Base-by-base conservation (phyloP, 2,329 filamentous ascomycete species). In the Aspergillus tamarii region DNA sequence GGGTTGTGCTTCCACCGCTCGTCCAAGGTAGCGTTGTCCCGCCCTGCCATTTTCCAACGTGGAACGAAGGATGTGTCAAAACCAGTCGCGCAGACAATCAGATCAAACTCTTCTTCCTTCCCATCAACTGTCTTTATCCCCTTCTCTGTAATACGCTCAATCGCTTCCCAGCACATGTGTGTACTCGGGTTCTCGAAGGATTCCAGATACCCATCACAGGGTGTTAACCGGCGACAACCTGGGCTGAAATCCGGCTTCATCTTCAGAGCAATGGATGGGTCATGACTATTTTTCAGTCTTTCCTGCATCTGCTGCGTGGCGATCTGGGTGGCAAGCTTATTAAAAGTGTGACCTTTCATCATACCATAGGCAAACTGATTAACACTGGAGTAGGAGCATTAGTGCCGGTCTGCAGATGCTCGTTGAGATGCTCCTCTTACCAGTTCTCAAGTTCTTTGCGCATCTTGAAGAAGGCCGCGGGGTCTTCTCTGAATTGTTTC, bases 161-260 rank as follows among this genome's bases (percentile, higher is more conserved):
- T 79, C 26, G 78, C 66, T 39, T 77, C 77, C 26, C 69, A 69
- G 10, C 66, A 61, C 21, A 75, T 60, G 16, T 62, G 62, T 2
- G 77, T 78, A 63, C 81, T 83, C 1, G 74, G 71, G 21, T 80
- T 60, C 9, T 74, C 72, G 6, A 83, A 71, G 4, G 84, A 81
- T 68, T 85, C 81, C 11, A 86, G 78, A 67, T 84, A 85, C 0
- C 83, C 83, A 36, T 81, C 80, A 0, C 83, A 83, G 1, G 84
- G 84, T 0, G 84, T 84, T n/a, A 84, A 67, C 3, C 83, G 77
- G 16, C 83, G 76, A 62, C 84, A 85, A 1, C 83, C 83, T 1
- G 57, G 57, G n/a, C 34, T 45, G 16, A 52, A 59, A 1, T 50
- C 45, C 3, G 48, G 57, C 6, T 52, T 19, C 57, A 59, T 59